These are phyloP conservation scores for Pelargonium fulgidum DNA, from an alignment of 441 rosid species.

Conservation along the genomic window DNA sequence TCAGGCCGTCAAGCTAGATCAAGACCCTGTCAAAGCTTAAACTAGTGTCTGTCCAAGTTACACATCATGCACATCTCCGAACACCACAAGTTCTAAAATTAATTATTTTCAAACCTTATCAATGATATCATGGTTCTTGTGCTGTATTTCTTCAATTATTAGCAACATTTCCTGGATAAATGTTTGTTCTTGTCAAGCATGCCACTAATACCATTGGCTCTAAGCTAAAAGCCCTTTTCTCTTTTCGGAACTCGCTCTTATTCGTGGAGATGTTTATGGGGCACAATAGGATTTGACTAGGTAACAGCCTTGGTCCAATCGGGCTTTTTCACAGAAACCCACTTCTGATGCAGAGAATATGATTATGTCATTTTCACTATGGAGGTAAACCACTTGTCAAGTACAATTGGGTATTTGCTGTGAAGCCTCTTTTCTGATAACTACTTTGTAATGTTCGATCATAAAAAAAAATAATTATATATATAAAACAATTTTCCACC, in stretches of 20 bases:
- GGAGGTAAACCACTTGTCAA: not conserved
- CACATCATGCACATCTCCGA: not conserved
- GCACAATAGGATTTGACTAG: conserved; percentile 8
- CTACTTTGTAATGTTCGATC: not conserved
- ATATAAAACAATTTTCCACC: not conserved
- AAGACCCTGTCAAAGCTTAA: not conserved
- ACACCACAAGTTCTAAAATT: conserved; percentile 1
- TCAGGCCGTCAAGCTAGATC: not conserved
- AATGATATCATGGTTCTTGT: not conserved
- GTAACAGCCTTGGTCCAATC: conserved; percentile 18
- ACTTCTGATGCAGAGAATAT: conserved; percentile 8
- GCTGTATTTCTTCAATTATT: conserved; percentile 16
- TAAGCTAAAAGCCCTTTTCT: conserved; percentile 23
- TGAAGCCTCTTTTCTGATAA: not conserved
- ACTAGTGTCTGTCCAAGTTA: not conserved
- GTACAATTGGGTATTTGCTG: too few species aligned
- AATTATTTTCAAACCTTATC: conserved; percentile 6
- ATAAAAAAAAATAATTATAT: not conserved
- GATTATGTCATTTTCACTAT: conserved; percentile 18
- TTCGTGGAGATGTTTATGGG: conserved; percentile 21
- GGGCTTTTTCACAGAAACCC: conserved; percentile 14
- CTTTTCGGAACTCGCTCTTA: conserved; percentile 17
- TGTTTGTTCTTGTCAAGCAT: conserved; percentile 22
- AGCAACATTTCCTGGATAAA: conserved; percentile 10
- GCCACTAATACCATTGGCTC: conserved; percentile 20